These are phyloP conservation scores for Sphaerostilbella broomeana DNA, from an alignment of 2,329 filamentous ascomycete species.

Conservation along the genomic window DNA sequence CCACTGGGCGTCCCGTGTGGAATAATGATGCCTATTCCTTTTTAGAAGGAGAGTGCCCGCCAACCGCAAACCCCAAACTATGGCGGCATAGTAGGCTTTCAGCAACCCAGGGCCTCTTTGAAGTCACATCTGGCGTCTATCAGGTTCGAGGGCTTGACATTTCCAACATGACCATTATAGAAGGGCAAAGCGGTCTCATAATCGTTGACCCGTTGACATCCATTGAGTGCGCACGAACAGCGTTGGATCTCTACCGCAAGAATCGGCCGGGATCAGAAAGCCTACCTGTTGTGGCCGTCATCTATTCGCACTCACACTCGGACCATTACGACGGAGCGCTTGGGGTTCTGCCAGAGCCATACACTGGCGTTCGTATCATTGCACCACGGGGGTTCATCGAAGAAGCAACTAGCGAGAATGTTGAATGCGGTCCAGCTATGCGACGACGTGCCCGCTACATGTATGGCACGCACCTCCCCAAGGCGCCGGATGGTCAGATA, in stretches of 20 bases:
- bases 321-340: slow-evolving; percentile 31
- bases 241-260: slow-evolving; percentile 27
- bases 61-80: slow-evolving; percentile 13
- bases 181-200: slow-evolving; percentile 30
- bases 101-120: slow-evolving; percentile 26
- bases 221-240: slow-evolving; percentile 28
- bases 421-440: slow-evolving; percentile 34
- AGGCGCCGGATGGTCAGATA: slow-evolving; percentile 28
- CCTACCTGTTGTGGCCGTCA: slow-evolving; percentile 24
- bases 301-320: slow-evolving; percentile 36
- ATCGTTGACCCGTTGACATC: slow-evolving; percentile 34
- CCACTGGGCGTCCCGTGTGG: no score
- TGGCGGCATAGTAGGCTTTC: slow-evolving; percentile 16
- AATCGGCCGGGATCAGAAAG: slow-evolving; percentile 13
- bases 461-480: slow-evolving; percentile 30
- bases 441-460: slow-evolving; percentile 31
- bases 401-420: slow-evolving; percentile 31
- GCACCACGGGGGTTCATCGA: slow-evolving; percentile 35
- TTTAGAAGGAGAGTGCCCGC: slow-evolving; percentile 10
- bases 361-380: slow-evolving; percentile 20
- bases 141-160: slow-evolving; percentile 35
- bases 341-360: slow-evolving; percentile 16
- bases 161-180: slow-evolving; percentile 35
- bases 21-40: slow-evolving; percentile 10
- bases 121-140: slow-evolving; percentile 30